These are phyloP conservation scores for Auxenochlorella pyrenoidosa DNA, from an alignment of 139 green algal genomes.

Conservation along the genomic window DNA sequence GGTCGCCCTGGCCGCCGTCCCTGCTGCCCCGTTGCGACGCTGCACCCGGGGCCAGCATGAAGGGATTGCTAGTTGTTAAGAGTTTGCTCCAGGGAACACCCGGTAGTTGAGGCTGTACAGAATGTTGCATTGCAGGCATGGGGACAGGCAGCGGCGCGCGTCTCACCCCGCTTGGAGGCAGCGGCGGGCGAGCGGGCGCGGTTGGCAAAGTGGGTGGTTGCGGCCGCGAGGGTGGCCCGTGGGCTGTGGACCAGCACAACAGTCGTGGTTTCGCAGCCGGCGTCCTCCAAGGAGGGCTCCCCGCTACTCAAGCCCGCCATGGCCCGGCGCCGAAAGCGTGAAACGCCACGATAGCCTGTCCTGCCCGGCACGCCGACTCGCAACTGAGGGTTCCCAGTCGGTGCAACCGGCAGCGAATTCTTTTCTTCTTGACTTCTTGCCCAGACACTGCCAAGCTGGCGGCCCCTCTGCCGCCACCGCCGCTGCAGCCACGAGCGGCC, in stretches of 20 bases:
- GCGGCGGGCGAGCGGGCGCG: not conserved
- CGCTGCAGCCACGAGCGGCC: no score
- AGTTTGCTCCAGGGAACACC: no score
- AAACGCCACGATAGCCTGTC: no score
- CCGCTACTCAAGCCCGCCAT: not conserved
- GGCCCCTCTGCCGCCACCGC: no score
- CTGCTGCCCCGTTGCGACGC: not conserved
- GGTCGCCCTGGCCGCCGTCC: not conserved
- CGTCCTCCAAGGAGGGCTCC: not conserved
- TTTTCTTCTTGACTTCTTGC: no score
- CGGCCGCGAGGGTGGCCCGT: not conserved
- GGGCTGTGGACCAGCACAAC: slow-evolving; percentile 27
- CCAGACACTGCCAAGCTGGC: no score
- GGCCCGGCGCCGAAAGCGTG: no score
- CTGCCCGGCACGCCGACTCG: no score
- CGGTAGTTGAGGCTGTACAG: no score
- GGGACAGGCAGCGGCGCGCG: not conserved
- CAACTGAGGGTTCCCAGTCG: no score
- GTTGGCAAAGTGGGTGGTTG: not conserved
- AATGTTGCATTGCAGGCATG: not conserved
- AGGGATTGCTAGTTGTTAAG: not conserved
- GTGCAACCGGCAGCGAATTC: no score
- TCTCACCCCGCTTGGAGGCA: not conserved
- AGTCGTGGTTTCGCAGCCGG: not conserved
- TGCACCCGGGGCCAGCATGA: not conserved